Evolutionary conservation across 2,329 filamentous ascomycete species (phyloP), one percentile per base, ranked within the genome.

Genomic region (Apiospora rasikravindrae): DNA sequence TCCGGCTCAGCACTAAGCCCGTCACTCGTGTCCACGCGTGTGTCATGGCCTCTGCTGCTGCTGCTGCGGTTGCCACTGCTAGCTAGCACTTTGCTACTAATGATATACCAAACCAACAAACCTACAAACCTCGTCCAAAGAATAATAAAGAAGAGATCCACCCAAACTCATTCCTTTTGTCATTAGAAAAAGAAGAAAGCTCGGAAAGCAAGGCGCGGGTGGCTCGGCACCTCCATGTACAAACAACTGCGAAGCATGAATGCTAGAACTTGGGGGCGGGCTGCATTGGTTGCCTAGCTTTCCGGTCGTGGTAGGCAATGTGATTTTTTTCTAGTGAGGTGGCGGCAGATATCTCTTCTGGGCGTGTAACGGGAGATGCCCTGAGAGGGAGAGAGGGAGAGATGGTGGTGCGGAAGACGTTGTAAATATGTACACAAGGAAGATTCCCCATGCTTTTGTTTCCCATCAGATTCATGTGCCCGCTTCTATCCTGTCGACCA

Each of bases 1-100:
- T 78, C 87, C 57, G 33, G 57, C 88, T 78, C 85, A 87, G 81
- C 82, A 84, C 70, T 81, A 81, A 73, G 76, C 69, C 8, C 74
- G 71, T 33, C 26, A 49, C 47, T 49, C 29, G 67, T 33, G 33
- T 69, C 10, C 57, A 40, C 33, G 33, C 57, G 57, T 37, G 57
- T 64, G 33, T 64, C 57, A 40, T 14, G 57, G 57, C 44, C 26
- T 22, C 72, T 69, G 40, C 51, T 49, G 67, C 69, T 49, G 66
- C 61, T 70, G 40, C 37, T 72, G 61, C 53, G 29, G 53, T 61
- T 64, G 67, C 69, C 49, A 57, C 71, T 64, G 70, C 61, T 40
- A 57, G 69, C 72, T 72, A 71, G 70, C 69, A 71, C 45, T 72
- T 71, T 69, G 72, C 70, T 73, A 73, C 71, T 75, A 75, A 75